Base-by-base conservation (phyloP, 2,329 filamentous ascomycete species). In the Cephalotrichum gorgonifer region DNA sequence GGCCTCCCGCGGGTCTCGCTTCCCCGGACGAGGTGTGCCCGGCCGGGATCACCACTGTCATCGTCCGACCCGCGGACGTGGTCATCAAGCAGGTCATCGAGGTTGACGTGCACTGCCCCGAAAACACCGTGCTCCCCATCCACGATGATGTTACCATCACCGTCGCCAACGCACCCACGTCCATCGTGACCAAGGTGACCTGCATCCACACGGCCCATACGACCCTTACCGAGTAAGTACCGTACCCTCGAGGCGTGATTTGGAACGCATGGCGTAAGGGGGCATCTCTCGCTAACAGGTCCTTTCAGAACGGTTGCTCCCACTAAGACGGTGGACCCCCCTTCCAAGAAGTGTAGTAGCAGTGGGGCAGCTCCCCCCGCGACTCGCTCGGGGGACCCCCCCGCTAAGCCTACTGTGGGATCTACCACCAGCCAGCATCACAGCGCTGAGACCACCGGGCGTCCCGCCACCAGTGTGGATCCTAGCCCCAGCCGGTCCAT, bases 121-220 rank as follows among this genome's bases (percentile, higher is more conserved):
- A 17, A 2, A 51, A 52, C 49, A 52, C 51, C 17, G 41, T 52
- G 42, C 44, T 54, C 17, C 28, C 49, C 27, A 49, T 52, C 20
- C 20, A 50, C 43, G 25, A 42, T 9, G 39, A 50, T 14, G 23
- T 47, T 17, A 48, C 48, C 26, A 44, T 54, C 11, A 49, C 44
- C 22, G 20, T 54, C 46, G 49, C 48, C 22, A 42, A 54, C 26
- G 52, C 52, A 30, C 52, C 52, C 14, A 41, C 38, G 17, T 42
- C 35, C 2, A 17, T 54, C 42, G 49, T 43, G 28, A 54, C 52
- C 14, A 39, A 51, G 12, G 43, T 54, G 11, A 54, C 50, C 14
- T 41, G 33, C 14, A 25, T 42, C 38, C 43, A 50, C 25, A 54
- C 43, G 3, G 43, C 43, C 23, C 41, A 41, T 5, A 35, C 28